Conservation (phyloP, 768 basidiomycete species). For the Pleurotus platypus region DNA sequence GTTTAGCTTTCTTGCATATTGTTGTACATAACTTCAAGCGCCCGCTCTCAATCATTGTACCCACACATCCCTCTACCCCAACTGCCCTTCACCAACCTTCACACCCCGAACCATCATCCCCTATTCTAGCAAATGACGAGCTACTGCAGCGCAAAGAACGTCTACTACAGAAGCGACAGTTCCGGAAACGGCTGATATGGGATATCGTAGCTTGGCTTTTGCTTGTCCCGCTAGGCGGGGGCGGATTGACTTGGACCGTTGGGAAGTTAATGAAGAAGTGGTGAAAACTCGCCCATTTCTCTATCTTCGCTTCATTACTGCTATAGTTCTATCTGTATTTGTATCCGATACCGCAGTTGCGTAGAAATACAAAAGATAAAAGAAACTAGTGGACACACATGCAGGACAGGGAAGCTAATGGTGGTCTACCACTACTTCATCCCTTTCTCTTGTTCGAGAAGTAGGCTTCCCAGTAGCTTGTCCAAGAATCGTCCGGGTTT, state of each 20-base stretch:
- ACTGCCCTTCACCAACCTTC: conserved; percentile 28
- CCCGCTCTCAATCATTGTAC: conserved; percentile 81
- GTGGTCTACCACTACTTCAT: too few relatives aligned
- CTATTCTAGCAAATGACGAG: conserved; percentile 45
- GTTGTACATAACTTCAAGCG: conserved; percentile 79
- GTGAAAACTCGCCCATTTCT: conserved; percentile 28
- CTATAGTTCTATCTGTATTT: neutral
- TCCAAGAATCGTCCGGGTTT: neutral
- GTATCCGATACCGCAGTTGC: neutral
- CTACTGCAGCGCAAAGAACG: conserved; percentile 85
- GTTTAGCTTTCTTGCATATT: conserved; percentile 69
- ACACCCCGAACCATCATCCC: conserved; percentile 13
- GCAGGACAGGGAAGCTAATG: too few relatives aligned
- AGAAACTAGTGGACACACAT: too few relatives aligned
- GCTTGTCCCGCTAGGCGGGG: conserved; percentile 55
- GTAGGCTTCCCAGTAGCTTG: neutral
- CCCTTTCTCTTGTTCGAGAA: neutral
- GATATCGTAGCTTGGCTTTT: conserved; percentile 82
- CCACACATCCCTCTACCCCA: conserved; percentile 22
- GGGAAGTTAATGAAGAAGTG: conserved; percentile 51
- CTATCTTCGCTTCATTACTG: neutral
- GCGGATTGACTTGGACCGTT: conserved; percentile 53
- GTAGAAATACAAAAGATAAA: too few relatives aligned
- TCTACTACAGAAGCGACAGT: conserved; percentile 71
- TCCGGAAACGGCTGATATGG: conserved; percentile 73